Evolutionary conservation across 2,329 filamentous ascomycete species (phyloP).

Genomic region (Fusarium burgessii): DNA sequence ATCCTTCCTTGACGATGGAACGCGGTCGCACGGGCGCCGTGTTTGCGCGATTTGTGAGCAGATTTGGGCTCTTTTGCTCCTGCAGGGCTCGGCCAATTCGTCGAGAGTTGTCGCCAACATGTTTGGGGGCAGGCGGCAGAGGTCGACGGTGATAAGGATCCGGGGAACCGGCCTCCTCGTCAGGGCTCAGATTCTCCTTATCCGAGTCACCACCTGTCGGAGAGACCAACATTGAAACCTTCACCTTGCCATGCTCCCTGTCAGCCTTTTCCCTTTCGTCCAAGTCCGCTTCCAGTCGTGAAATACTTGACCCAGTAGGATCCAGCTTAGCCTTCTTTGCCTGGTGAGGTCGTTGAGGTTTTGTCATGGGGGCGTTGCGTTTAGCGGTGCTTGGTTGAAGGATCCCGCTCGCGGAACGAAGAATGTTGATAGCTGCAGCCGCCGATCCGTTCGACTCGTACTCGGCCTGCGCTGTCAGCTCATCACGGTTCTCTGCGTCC

Average conservation of each 20-base stretch:
- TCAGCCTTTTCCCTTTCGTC: constrained; percentile 46
- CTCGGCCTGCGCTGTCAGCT: constrained; percentile 83
- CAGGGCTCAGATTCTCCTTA: constrained; percentile 89
- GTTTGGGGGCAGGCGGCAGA: constrained; percentile 51
- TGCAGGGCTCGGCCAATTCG: constrained; percentile 57
- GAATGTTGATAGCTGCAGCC: constrained; percentile 82
- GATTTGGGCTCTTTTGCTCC: constrained; percentile 52
- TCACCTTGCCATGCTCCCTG: constrained; percentile 51
- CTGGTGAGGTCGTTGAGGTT: constrained; percentile 49
- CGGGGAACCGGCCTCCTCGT: constrained; percentile 58
- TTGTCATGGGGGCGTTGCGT: constrained; percentile 66
- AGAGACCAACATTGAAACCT: constrained; percentile 55
- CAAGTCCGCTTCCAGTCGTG: constrained; percentile 65
- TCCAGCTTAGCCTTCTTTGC: constrained; percentile 73
- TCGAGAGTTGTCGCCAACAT: constrained; percentile 51
- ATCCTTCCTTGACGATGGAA: constrained; percentile 48
- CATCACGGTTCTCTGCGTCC: constrained; percentile 81
- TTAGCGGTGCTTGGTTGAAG: constrained; percentile 71
- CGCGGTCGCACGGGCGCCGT: constrained; percentile 56
- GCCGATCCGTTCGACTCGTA: constrained; percentile 84
- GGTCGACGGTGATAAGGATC: constrained; percentile 50
- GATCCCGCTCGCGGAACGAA: constrained; percentile 74
- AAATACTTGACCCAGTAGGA: constrained; percentile 71
- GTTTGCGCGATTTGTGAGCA: constrained; percentile 55
- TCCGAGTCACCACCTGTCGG: constrained; percentile 75